Conservation (phyloP, 768 basidiomycete species). For the Lyophyllum decastes region DNA sequence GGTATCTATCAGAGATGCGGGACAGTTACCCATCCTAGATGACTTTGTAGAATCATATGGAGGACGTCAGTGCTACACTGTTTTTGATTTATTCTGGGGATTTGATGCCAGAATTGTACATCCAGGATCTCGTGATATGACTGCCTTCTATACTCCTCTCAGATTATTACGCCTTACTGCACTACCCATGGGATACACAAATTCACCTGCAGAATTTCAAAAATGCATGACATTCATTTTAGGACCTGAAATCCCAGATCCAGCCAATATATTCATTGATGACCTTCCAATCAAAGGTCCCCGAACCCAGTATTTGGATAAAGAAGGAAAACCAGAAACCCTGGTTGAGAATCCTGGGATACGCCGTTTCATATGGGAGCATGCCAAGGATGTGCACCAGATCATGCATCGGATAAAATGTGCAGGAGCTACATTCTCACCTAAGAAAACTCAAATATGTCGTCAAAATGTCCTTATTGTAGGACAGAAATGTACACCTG, state of each 20-base stretch:
- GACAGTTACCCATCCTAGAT: background rate
- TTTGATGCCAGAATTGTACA: background rate
- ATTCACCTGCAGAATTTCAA: conserved; percentile 19
- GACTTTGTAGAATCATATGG: background rate
- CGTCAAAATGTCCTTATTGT: conserved; percentile 22
- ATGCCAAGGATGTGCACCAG: conserved; percentile 23
- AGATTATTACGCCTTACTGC: conserved; percentile 26
- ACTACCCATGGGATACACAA: conserved; percentile 42
- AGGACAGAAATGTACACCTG: conserved; percentile 33
- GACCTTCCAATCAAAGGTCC: conserved; percentile 34
- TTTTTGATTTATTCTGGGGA: background rate
- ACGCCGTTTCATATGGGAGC: conserved; percentile 34
- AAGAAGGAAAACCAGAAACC: conserved; percentile 24
- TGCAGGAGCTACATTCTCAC: conserved; percentile 30
- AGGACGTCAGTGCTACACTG: background rate
- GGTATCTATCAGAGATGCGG: background rate
- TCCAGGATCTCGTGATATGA: conserved; percentile 30
- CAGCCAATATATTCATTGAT: conserved; percentile 30
- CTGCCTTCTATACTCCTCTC: conserved; percentile 40
- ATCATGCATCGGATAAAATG: conserved; percentile 21
- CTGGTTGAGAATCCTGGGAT: conserved; percentile 32
- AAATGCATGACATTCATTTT: conserved; percentile 27
- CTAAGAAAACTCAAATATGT: conserved; percentile 29
- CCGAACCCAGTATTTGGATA: too few relatives aligned
- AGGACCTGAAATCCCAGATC: conserved; percentile 28